These are phyloP conservation scores for Metarhizium sp. DNA, from an alignment of 2,329 filamentous ascomycete genomes.

Conservation along the genomic window DNA sequence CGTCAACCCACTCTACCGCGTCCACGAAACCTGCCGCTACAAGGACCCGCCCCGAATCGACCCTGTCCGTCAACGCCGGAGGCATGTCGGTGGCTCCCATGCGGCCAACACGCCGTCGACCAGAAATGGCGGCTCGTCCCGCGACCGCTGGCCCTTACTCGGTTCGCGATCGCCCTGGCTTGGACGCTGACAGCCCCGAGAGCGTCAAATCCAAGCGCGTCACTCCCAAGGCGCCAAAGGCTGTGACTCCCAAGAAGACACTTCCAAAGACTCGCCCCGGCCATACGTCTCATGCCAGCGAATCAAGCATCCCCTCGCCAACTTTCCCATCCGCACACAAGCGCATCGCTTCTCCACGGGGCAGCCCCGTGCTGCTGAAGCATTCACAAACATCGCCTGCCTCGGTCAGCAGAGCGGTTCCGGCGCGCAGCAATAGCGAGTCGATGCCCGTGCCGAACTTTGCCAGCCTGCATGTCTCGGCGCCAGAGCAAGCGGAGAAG, in stretches of 20 bases:
- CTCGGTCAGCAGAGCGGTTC: constrained; percentile 30
- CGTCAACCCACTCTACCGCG: constrained; percentile 20
- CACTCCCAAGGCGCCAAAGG: constrained; percentile 38
- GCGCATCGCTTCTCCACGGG: constrained; percentile 28
- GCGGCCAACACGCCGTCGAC: constrained; percentile 48
- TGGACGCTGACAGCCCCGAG: constrained; percentile 35
- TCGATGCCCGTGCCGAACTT: constrained; percentile 30
- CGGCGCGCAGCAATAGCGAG: neutral
- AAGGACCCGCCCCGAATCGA: constrained; percentile 33
- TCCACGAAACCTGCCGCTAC: constrained; percentile 24
- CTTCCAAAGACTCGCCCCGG: constrained; percentile 35
- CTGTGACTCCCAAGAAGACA: constrained; percentile 43
- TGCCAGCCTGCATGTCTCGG: constrained; percentile 25
- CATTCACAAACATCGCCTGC: constrained; percentile 20
- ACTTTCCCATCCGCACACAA: constrained; percentile 22
- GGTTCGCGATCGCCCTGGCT: constrained; percentile 37
- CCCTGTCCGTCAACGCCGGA: constrained; percentile 37
- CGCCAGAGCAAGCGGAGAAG: constrained; percentile 15
- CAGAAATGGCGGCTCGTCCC: constrained; percentile 48
- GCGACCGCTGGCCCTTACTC: constrained; percentile 60
- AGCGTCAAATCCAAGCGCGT: constrained; percentile 33
- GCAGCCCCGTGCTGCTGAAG: constrained; percentile 31
- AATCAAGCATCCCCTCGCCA: constrained; percentile 40
- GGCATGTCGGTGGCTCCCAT: constrained; percentile 57
- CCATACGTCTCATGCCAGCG: constrained; percentile 40